Conservation (phyloP, 1,139 yeast species). For the Blastobotrys raffinosifermentans region DNA sequence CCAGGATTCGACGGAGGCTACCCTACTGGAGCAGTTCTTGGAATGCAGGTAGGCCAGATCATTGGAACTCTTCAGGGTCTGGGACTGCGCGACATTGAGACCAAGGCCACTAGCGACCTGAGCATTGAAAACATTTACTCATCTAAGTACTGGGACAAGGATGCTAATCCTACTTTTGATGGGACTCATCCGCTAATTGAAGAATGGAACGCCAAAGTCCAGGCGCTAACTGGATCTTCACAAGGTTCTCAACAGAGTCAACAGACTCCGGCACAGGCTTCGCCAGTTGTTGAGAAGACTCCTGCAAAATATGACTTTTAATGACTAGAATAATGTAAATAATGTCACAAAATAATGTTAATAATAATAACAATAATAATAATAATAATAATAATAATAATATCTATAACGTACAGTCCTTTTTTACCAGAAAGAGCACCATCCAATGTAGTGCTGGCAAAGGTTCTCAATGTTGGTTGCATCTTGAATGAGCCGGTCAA, state of each 20-base stretch:
- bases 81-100: constrained; percentile 25
- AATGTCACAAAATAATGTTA: too few relatives aligned
- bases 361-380: too few relatives aligned
- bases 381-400: too few relatives aligned
- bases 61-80: constrained; percentile 45
- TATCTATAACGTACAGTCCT: too few relatives aligned
- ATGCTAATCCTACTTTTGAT: constrained; percentile 34
- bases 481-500: constrained; percentile 87
- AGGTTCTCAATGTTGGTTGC: constrained; percentile 95
- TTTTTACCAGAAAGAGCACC: constrained; percentile 94
- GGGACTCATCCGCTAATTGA: constrained; percentile 36
- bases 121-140: constrained; percentile 47
- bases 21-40: constrained; percentile 68
- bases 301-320: too few relatives aligned
- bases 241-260: too few relatives aligned
- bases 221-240: too few relatives aligned
- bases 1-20: constrained; percentile 76
- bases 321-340: too few relatives aligned
- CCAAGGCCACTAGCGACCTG: constrained; percentile 45
- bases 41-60: constrained; percentile 58
- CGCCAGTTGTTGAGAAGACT: too few relatives aligned
- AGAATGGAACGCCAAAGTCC: constrained; percentile 33
- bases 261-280: too few relatives aligned
- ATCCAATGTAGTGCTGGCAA: constrained; percentile 95
- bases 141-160: constrained; percentile 45